Evolutionary conservation across 2,329 filamentous ascomycete genomes (phyloP).

Genomic region (Chrysoporthe austroafricana): DNA sequence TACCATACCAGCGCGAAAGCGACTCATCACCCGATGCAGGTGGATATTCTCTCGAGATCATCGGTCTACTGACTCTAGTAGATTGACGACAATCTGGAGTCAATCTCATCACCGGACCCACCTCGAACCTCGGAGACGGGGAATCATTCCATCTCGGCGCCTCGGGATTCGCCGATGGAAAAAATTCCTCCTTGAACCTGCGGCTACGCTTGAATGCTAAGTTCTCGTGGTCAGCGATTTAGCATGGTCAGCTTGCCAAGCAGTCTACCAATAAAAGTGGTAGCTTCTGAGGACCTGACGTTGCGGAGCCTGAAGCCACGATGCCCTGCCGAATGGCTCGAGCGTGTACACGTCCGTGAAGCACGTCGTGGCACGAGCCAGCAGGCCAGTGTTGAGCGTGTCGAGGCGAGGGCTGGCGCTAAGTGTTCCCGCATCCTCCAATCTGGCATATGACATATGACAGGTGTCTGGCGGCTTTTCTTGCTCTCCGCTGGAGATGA

Average conservation of each 20-base stretch:
- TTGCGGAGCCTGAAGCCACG: not conserved
- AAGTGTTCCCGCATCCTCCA: not conserved
- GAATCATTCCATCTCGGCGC: not conserved
- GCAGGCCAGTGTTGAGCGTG: not conserved
- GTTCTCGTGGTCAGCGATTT: not conserved
- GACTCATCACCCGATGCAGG: constrained; percentile 3
- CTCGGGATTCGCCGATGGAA: constrained; percentile 4
- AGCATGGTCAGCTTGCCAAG: not conserved
- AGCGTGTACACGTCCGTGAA: not conserved
- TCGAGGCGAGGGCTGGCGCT: not conserved
- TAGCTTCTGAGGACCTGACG: not conserved
- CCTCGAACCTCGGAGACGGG: not conserved
- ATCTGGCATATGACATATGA: not conserved
- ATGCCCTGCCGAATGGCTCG: not conserved
- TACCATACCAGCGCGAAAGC: not conserved
- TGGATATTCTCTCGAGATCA: not conserved
- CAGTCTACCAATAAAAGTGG: not conserved
- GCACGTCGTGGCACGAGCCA: not conserved
- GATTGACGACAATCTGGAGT: constrained; percentile 13
- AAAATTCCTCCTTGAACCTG: not conserved
- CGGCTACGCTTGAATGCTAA: not conserved
- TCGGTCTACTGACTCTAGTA: not conserved
- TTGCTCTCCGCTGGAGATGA: not conserved
- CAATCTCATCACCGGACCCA: not conserved
- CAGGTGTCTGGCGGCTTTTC: not conserved